Base-by-base conservation (phyloP, 2,329 filamentous ascomycete genomes). In the Beauveria bassiana region DNA sequence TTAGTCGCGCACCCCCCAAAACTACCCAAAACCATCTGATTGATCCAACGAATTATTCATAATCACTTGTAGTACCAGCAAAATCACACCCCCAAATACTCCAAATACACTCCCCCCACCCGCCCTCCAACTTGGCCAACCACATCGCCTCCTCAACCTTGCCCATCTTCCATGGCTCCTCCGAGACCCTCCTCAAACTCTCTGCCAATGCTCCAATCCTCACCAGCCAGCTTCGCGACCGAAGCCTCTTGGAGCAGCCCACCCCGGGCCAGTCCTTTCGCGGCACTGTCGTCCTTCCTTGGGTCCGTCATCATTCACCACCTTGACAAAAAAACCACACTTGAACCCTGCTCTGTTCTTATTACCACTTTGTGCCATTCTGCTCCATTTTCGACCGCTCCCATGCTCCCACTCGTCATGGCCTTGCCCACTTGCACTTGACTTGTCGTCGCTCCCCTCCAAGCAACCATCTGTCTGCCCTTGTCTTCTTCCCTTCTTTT, bases 111-210 rank as follows among this genome's bases (percentile, higher is more conserved):
- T 38, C 40, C 55, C 43, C 56, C 56, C 34, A 38, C 42, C 46
- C n/a, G 28, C 50, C 50, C 50, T 50, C 61, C n/a, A 47, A 10
- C 22, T 38, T 53, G 28, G 49, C 60, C 60, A 62, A 62, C 60
- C 60, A 62, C 53, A 58, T 43, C 28, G 40, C 55, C n/a, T 47
- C 7, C 31, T 62, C 49, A 59, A 47, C 61, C 61, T 59, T 62
- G 61, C 43, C 50, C 56, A 54, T 62, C 61, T 49, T 42, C 61
- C 59, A 50, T 57, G 34, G 22, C 53, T 62, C 59, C 55, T 62
- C 61, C 61, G 61, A 62, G 61, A 62, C 61, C 61, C 61, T 62
- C 61, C 61, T 62, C 61, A 62, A 62, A 62, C 61, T 62, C 59
- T 61, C 50, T 53, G 50, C 59, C 46, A 53, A 59, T 47, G 45